Evolutionary conservation across 306 rosid species (phyloP).

Genomic region (Arachis hypogaea): DNA sequence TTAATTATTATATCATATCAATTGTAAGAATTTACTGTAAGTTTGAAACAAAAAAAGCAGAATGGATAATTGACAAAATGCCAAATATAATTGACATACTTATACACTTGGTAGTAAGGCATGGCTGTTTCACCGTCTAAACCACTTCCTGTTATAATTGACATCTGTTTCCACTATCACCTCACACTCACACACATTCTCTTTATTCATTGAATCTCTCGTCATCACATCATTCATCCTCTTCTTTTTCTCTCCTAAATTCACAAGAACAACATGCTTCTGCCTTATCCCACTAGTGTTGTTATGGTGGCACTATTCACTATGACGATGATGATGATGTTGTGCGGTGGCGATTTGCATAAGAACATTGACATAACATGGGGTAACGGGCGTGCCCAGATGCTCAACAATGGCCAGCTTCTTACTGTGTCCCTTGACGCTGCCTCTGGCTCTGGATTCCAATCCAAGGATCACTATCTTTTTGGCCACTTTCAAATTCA

Average conservation of each 20-base stretch:
- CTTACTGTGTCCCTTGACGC: slow-evolving; percentile 62
- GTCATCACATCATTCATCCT: too few relatives aligned
- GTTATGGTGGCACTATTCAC: too few relatives aligned
- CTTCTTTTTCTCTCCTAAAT: too few relatives aligned
- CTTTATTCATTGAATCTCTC: too few relatives aligned
- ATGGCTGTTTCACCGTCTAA: neutral
- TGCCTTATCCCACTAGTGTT: too few relatives aligned
- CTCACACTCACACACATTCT: too few relatives aligned
- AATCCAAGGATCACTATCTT: slow-evolving; percentile 56
- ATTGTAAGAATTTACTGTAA: too few relatives aligned
- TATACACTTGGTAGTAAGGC: neutral
- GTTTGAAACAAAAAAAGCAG: too few relatives aligned
- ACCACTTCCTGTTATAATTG: neutral
- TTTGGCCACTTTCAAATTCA: slow-evolving; percentile 71
- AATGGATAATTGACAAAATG: too few relatives aligned
- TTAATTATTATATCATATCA: too few relatives aligned
- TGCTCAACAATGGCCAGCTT: slow-evolving; percentile 49
- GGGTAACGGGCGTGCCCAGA: slow-evolving; percentile 65
- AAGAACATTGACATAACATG: slow-evolving; percentile 51
- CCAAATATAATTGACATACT: too few relatives aligned
- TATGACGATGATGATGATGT: neutral
- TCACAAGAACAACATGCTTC: too few relatives aligned
- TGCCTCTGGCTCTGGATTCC: slow-evolving; percentile 66
- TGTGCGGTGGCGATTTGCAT: neutral
- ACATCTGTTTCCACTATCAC: slow-evolving; percentile 46